These are phyloP conservation scores for Xylaria flabelliformis DNA, from an alignment of 495 filamentous ascomycete genomes.

Conservation along the genomic window DNA sequence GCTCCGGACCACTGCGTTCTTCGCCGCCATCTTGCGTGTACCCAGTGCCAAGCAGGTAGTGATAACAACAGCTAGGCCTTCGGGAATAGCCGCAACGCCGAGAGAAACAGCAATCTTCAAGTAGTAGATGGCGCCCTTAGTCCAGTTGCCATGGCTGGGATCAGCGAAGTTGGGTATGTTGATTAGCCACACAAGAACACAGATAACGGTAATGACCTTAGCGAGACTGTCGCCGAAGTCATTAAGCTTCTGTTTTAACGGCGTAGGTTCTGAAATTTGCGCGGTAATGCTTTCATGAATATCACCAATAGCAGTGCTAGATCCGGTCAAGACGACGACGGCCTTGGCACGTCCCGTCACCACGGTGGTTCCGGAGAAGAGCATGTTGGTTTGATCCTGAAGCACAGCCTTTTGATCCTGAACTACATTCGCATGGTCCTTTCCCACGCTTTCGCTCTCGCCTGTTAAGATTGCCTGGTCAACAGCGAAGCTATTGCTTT, in stretches of 20 bases:
- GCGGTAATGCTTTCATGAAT: slow-evolving; percentile 98
- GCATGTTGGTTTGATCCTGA: slow-evolving; percentile 97
- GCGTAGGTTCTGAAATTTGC: slow-evolving; percentile 97
- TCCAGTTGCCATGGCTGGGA: slow-evolving; percentile 89
- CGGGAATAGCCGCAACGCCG: slow-evolving; percentile 96
- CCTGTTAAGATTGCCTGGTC: slow-evolving; percentile 98
- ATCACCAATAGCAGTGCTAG: slow-evolving; percentile 93
- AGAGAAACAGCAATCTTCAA: slow-evolving; percentile 99
- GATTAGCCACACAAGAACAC: slow-evolving; percentile 95
- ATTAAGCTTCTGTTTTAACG: slow-evolving; percentile 97
- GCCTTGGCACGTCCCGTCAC: slow-evolving; percentile 94
- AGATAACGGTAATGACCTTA: slow-evolving; percentile 98
- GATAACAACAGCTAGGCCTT: slow-evolving; percentile 96
- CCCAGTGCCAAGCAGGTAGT: slow-evolving; percentile 95
- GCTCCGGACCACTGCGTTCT: slow-evolving; percentile 95
- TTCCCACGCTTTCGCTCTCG: slow-evolving; percentile 96
- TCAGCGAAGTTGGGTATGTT: slow-evolving; percentile 98
- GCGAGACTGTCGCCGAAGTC: slow-evolving; percentile 96
- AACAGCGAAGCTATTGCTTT: slow-evolving; percentile 95
- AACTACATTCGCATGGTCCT: slow-evolving; percentile 70
- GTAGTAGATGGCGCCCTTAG: slow-evolving; percentile 99
- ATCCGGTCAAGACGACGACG: slow-evolving; percentile 89
- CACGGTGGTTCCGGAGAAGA: slow-evolving; percentile 98
- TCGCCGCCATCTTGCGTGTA: slow-evolving; percentile 97
- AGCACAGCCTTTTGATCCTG: slow-evolving; percentile 87